Base-by-base conservation (phyloP, 106 monocot genomes). In the Dendrobium nobile region DNA sequence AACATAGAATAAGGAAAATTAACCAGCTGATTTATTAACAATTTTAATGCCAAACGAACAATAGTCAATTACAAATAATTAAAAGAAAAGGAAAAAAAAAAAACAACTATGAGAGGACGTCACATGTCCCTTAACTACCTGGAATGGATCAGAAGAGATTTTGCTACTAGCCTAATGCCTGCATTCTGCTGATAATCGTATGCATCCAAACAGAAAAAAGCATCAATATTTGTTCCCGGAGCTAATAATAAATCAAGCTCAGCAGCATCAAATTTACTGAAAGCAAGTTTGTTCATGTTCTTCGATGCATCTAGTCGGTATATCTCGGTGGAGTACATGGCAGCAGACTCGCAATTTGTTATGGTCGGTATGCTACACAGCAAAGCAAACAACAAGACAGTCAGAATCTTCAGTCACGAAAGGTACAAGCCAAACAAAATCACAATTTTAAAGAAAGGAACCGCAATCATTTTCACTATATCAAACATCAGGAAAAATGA, bases 171-270 rank as follows among this genome's bases (percentile, higher is more conserved):
- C 31, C 94, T 80, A 20, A 92, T 89, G 41, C 97, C 97, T 28
- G 94, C 92, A 78, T 80, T 47, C 77, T 91, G 88, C 77, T 91
- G 91, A 82, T 86, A 98, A 79, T 91, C 89, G 79, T 98, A 98
- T 15, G 82, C 7, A 3, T 95, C 92, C 3, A 88, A 19, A 15
- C 70, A 77, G 82, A 98, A 90, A 79, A 77, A 98, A 11, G 91
- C 89, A 85, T 98, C 97, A 11, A 98, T 24, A 17, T 67, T 54
- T 9, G 47, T 89, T 24, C 94, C 97, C 31, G 86, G 84, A 87
- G 81, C 24, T 68, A 98, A 85, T 20, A 94, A 70, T 15, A 77
- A 75, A 37, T 94, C 85, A 27, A 98, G 88, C 77, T 88, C 88
- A n/a, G 79, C 56, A 47, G 73, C 79, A 82, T 87, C 87, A 4